Evolutionary conservation across 768 basidiomycete species (phyloP).

Genomic region (Tulasnella sp.): DNA sequence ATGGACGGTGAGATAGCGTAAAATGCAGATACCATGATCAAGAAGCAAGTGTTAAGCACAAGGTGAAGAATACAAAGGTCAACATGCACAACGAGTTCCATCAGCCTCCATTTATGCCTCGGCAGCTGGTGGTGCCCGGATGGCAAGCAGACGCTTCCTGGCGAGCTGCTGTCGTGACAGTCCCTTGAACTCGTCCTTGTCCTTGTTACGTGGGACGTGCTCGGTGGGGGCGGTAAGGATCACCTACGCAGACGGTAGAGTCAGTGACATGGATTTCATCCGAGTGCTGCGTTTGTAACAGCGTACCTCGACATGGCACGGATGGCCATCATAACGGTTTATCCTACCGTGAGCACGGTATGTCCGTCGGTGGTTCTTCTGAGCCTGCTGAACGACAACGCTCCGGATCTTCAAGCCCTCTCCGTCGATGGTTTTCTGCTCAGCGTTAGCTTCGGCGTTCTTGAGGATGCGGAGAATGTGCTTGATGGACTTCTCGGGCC

Average conservation of each 20-base stretch:
- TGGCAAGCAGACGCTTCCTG: slow-evolving; percentile 57
- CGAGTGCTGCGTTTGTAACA: background rate
- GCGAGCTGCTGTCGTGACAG: slow-evolving; percentile 81
- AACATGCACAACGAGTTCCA: background rate
- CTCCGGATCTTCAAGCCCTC: slow-evolving; percentile 92
- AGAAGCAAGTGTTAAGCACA: background rate
- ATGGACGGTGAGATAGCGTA: background rate
- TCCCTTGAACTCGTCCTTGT: slow-evolving; percentile 52
- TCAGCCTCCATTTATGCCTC: background rate
- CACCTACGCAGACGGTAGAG: slow-evolving; percentile 12
- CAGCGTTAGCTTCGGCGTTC: slow-evolving; percentile 98
- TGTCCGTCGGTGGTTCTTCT: slow-evolving; percentile 98
- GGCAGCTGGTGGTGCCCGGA: background rate
- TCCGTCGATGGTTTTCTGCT: slow-evolving; percentile 88
- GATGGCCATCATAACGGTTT: slow-evolving; percentile 98
- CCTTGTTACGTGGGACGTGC: slow-evolving; percentile 87
- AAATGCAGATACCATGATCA: background rate
- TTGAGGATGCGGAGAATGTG: slow-evolving; percentile 91
- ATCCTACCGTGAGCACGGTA: slow-evolving; percentile 97
- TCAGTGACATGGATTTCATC: background rate
- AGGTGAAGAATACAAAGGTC: background rate
- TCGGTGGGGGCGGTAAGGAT: slow-evolving; percentile 70
- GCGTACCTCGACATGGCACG: slow-evolving; percentile 87
- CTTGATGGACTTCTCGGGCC: slow-evolving; percentile 98
- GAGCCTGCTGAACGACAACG: slow-evolving; percentile 98